phyloP scores from a whole-genome alignment of 768 basidiomycete genomes.

The Collybia nuda region DNA sequence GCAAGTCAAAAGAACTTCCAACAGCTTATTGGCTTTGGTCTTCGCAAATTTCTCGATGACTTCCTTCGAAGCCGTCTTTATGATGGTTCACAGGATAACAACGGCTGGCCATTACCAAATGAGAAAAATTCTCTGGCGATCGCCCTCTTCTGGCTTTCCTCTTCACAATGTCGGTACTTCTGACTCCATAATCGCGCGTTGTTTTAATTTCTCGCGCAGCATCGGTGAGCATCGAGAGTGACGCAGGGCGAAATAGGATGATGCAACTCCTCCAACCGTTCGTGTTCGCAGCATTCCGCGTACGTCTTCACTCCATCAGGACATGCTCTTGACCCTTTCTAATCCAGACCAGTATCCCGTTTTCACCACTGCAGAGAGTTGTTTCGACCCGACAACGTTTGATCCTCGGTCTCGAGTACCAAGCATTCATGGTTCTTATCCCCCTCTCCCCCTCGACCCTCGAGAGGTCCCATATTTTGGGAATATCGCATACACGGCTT shows the following conservation, averaged over 20 bases:
- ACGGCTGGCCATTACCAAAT: slow-evolving; percentile 50
- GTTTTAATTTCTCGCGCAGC: slow-evolving; percentile 19
- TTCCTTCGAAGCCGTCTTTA: slow-evolving; percentile 41
- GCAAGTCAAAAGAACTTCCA: slow-evolving; percentile 41
- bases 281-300: slow-evolving; percentile 49
- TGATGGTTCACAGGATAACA: slow-evolving; percentile 32
- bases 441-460: slow-evolving; percentile 25
- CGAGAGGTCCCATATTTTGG: slow-evolving; percentile 45
- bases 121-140: slow-evolving; percentile 45
- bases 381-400: slow-evolving; percentile 18
- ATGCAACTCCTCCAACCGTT: slow-evolving; percentile 40
- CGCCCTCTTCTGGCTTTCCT: slow-evolving; percentile 47
- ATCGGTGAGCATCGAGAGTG: slow-evolving; percentile 32
- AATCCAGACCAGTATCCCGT: slow-evolving; percentile 38
- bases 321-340: slow-evolving; percentile 11
- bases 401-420: slow-evolving; percentile 13
- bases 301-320: slow-evolving; percentile 26
- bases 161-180: slow-evolving; percentile 32
- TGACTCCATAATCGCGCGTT: not conserved
- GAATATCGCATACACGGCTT: slow-evolving; percentile 22
- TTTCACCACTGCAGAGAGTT: slow-evolving; percentile 34
- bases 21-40: slow-evolving; percentile 43
- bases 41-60: slow-evolving; percentile 36
- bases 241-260: slow-evolving; percentile 28
- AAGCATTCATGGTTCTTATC: slow-evolving; percentile 24